phyloP scores from a whole-genome alignment of 225 moss, liverwort and hornwort genomes.

The Marchantia paleacea region DNA sequence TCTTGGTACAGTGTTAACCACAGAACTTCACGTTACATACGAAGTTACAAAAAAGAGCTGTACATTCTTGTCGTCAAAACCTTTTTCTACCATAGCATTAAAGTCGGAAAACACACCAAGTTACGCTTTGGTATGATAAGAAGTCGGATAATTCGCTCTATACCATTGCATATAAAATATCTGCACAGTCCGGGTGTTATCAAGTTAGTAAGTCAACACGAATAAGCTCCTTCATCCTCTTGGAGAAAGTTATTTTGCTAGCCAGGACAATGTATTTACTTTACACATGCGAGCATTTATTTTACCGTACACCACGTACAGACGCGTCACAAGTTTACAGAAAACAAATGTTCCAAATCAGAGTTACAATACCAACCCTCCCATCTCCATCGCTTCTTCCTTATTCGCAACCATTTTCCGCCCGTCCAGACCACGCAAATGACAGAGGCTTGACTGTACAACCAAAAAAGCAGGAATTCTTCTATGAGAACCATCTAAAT shows the following conservation, averaged over 20 bases:
- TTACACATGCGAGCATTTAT: neutral
- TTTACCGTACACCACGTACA: no score
- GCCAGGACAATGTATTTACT: neutral
- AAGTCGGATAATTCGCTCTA: conserved; percentile 88
- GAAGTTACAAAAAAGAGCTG: neutral
- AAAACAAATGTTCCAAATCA: neutral
- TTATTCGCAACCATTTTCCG: conserved; percentile 73
- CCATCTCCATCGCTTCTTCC: conserved; percentile 93
- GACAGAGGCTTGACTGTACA: conserved; percentile 85
- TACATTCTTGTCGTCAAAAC: neutral
- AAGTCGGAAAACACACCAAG: conserved; percentile 40
- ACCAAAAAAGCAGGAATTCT: neutral
- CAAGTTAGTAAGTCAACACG: neutral
- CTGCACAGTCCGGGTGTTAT: conserved; percentile 30
- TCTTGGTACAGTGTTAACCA: neutral
- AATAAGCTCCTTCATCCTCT: neutral
- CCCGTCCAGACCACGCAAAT: conserved; percentile 71
- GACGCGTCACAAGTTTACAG: neutral
- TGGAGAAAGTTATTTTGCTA: neutral
- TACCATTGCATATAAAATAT: conserved; percentile 94
- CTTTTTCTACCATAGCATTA: neutral
- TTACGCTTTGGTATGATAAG: conserved; percentile 97
- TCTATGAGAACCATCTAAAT: neutral
- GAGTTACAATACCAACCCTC: conserved; percentile 58
- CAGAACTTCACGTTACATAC: neutral